Percentiles rank a stretch among this genome's conserved stretches.
Evolutionary conservation across 2,329 filamentous ascomycete genomes (phyloP).

Genomic region (Lecanicillium sp.): DNA sequence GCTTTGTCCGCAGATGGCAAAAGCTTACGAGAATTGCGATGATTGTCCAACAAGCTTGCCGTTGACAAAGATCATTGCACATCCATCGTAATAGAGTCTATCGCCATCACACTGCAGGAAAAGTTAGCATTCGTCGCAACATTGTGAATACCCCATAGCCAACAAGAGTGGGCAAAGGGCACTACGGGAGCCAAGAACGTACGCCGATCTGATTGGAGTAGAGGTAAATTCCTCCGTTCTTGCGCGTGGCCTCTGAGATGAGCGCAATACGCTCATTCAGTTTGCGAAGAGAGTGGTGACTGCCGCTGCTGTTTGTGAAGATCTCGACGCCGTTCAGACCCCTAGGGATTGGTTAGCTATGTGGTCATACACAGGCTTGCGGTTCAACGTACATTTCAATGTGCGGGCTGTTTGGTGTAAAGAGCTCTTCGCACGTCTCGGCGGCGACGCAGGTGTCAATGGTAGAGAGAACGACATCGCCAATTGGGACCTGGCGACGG

Average conservation of each 20-base stretch:
- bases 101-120: slow-evolving; percentile 35
- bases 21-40: slow-evolving; percentile 54
- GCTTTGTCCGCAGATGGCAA: slow-evolving; percentile 23
- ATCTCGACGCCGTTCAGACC: slow-evolving; percentile 66
- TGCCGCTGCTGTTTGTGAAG: slow-evolving; percentile 61
- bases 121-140: no score
- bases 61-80: slow-evolving; percentile 56
- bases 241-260: slow-evolving; percentile 58
- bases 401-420: slow-evolving; percentile 31
- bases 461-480: slow-evolving; percentile 30
- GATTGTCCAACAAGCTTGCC: slow-evolving; percentile 57
- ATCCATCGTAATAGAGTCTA: slow-evolving; percentile 47
- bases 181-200: no score
- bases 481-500: slow-evolving; percentile 28
- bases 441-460: slow-evolving; percentile 29
- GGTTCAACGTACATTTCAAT: slow-evolving; percentile 34
- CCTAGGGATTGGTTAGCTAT: slow-evolving; percentile 8
- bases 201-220: slow-evolving; percentile 28
- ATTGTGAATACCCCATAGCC: no score
- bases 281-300: slow-evolving; percentile 55
- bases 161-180: no score
- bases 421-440: slow-evolving; percentile 33
- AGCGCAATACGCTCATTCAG: slow-evolving; percentile 55
- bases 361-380: slow-evolving; percentile 5
- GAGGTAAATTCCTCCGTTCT: slow-evolving; percentile 50